These are phyloP conservation scores for Mycena haematopus DNA, from an alignment of 768 basidiomycete genomes.

Conservation along the genomic window DNA sequence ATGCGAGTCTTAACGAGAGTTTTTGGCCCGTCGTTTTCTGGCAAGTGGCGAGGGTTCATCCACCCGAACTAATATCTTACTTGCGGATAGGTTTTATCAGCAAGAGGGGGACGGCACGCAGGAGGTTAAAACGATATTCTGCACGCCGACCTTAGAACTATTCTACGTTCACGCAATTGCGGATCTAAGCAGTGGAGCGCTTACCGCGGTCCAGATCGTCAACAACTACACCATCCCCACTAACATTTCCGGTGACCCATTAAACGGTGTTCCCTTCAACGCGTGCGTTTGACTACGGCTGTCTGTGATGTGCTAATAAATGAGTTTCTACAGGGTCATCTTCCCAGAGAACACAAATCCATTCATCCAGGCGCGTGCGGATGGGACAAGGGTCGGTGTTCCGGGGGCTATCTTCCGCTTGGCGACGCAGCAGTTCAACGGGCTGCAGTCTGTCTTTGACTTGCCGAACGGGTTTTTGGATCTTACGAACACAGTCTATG, in stretches of 20 bases:
- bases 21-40: slow-evolving; percentile 58
- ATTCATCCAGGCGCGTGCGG: slow-evolving; percentile 59
- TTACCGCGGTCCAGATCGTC: slow-evolving; percentile 12
- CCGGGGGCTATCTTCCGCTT: slow-evolving; percentile 65
- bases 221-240: slow-evolving; percentile 17
- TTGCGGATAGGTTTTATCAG: slow-evolving; percentile 41
- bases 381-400: slow-evolving; percentile 56
- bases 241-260: slow-evolving; percentile 27
- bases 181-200: slow-evolving; percentile 36
- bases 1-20: slow-evolving; percentile 30
- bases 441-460: slow-evolving; percentile 54
- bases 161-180: slow-evolving; percentile 43
- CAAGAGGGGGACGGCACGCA: slow-evolving; percentile 27
- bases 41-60: slow-evolving; percentile 19
- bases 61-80: not conserved
- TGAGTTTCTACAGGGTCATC: slow-evolving; percentile 42
- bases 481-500: slow-evolving; percentile 58
- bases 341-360: slow-evolving; percentile 47
- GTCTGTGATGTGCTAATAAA: slow-evolving; percentile 3
- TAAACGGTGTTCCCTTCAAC: slow-evolving; percentile 19
- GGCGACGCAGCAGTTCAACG: slow-evolving; percentile 50
- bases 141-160: slow-evolving; percentile 44
- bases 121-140: slow-evolving; percentile 46
- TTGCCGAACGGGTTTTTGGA: slow-evolving; percentile 57
- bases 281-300: slow-evolving; percentile 12